Percentiles rank a stretch among this genome's conserved stretches.
Conservation (phyloP, 768 basidiomycete species). For the Suillus fuscotomentosus region DNA sequence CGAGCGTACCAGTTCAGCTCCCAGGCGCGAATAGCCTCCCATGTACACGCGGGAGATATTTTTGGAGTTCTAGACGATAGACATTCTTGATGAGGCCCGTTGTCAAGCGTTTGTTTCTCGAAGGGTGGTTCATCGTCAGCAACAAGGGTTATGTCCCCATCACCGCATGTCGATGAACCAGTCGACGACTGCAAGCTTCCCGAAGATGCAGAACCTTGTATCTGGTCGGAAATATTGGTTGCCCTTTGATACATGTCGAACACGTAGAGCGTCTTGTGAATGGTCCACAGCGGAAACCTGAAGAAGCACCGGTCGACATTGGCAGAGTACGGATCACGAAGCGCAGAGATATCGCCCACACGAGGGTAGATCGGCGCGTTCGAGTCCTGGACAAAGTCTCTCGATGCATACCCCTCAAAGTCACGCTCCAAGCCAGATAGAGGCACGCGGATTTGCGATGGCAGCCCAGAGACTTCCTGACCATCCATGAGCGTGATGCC, state of each 20-base stretch:
- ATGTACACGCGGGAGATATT: constrained; percentile 1
- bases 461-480: constrained; percentile 4
- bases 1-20: constrained; percentile 50
- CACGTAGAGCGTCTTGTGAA: constrained; percentile 64
- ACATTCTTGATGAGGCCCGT: not conserved
- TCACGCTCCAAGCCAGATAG: constrained; percentile 34
- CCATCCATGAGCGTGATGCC: constrained; percentile 17
- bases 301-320: constrained; percentile 61
- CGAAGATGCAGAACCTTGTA: not conserved
- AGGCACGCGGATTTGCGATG: constrained; percentile 19
- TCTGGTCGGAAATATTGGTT: not conserved
- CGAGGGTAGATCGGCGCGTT: constrained; percentile 48
- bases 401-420: constrained; percentile 10
- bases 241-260: constrained; percentile 47
- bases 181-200: not conserved
- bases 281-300: constrained; percentile 60
- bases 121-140: constrained; percentile 36
- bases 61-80: not conserved
- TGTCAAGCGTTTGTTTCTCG: not conserved
- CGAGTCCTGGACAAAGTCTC: constrained; percentile 13
- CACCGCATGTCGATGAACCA: not conserved
- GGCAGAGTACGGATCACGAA: constrained; percentile 56
- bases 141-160: constrained; percentile 51
- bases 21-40: constrained; percentile 32
- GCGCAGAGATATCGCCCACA: constrained; percentile 54